Evolutionary conservation across 2,329 filamentous ascomycete species (phyloP).

Genomic region (Talaromyces sp.): DNA sequence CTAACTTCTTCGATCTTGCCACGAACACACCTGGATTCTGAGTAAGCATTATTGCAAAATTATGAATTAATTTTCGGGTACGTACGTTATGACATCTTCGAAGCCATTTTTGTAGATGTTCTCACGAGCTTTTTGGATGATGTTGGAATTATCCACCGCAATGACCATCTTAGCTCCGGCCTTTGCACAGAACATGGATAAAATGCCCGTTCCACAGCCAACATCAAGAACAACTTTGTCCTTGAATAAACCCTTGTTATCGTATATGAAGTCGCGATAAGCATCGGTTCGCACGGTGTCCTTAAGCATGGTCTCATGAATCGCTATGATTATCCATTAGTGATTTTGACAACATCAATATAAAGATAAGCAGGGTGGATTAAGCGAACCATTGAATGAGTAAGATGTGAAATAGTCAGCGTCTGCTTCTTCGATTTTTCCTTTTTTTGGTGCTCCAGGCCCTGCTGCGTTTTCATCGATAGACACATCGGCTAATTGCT

Average conservation of each 20-base stretch:
- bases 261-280: slow-evolving; percentile 73
- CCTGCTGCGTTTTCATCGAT: slow-evolving; percentile 2
- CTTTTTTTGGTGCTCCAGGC: neutral
- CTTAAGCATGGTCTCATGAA: slow-evolving; percentile 95
- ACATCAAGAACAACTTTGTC: slow-evolving; percentile 81
- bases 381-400: slow-evolving; percentile 61
- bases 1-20: slow-evolving; percentile 85
- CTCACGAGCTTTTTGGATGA: slow-evolving; percentile 80
- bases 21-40: slow-evolving; percentile 57
- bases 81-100: slow-evolving; percentile 64
- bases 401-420: slow-evolving; percentile 64
- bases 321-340: slow-evolving; percentile 54
- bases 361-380: neutral
- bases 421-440: slow-evolving; percentile 48
- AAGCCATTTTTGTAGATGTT: slow-evolving; percentile 81
- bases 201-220: slow-evolving; percentile 74
- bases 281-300: slow-evolving; percentile 83
- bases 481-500: slow-evolving; percentile 57
- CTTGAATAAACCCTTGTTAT: slow-evolving; percentile 37
- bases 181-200: slow-evolving; percentile 91
- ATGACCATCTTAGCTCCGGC: slow-evolving; percentile 83
- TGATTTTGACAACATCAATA: neutral
- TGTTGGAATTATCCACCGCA: slow-evolving; percentile 87
- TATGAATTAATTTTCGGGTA: neutral
- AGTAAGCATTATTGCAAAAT: slow-evolving; percentile 11